These are phyloP conservation scores for Penicillium turbatum DNA, from an alignment of 495 filamentous ascomycete genomes.

Conservation along the genomic window DNA sequence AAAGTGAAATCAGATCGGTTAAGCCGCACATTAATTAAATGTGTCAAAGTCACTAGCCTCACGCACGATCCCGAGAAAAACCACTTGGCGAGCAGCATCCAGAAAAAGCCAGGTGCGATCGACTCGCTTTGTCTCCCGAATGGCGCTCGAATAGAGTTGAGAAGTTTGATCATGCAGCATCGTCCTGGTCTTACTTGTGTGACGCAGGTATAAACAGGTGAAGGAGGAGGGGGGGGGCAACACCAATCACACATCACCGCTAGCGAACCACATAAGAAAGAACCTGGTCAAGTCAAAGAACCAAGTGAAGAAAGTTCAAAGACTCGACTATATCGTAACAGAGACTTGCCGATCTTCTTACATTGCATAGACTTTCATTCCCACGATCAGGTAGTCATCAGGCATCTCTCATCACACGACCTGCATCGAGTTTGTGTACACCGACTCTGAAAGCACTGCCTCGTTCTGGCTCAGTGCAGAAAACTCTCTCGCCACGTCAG, in stretches of 20 bases:
- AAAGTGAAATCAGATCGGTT: background rate
- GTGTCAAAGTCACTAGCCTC: slow-evolving; percentile 8
- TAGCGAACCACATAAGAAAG: background rate
- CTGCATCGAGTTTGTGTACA: slow-evolving; percentile 10
- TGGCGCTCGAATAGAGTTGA: slow-evolving; percentile 6
- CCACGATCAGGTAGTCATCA: slow-evolving; percentile 10
- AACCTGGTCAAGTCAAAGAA: background rate
- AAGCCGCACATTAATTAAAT: slow-evolving; percentile 1
- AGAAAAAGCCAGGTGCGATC: slow-evolving; percentile 9
- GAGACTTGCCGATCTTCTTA: slow-evolving; percentile 1
- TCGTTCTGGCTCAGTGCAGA: slow-evolving; percentile 6
- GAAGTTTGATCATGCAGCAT: background rate
- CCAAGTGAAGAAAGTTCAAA: background rate
- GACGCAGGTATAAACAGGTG: background rate
- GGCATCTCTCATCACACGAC: slow-evolving; percentile 13
- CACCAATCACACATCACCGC: background rate
- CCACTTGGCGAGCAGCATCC: slow-evolving; percentile 7
- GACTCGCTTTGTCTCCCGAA: slow-evolving; percentile 8
- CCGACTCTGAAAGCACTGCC: slow-evolving; percentile 11
- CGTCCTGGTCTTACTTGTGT: background rate
- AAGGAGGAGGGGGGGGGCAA: background rate
- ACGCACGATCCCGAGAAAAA: slow-evolving; percentile 6
- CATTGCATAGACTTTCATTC: slow-evolving; percentile 2
- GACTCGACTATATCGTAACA: background rate
- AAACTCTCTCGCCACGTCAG: slow-evolving; percentile 10